phyloP scores from a whole-genome alignment of 352 stramenopile genomes.

The Poterioochromonas sp. region DNA sequence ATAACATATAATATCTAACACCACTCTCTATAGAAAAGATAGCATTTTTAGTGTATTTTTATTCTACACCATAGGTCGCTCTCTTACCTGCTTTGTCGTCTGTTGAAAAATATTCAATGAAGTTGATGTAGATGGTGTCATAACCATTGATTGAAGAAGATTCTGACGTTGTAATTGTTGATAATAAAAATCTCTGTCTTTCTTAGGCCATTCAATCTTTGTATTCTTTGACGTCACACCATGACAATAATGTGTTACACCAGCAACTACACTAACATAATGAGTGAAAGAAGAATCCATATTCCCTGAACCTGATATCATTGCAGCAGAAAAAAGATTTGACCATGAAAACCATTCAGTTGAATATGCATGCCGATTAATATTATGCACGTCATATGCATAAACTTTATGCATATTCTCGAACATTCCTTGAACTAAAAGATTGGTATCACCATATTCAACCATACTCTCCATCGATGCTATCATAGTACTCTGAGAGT shows the following conservation, averaged over 20 bases:
- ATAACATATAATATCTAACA: too few species aligned
- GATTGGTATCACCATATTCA: slow-evolving; percentile 26
- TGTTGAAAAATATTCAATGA: too few species aligned
- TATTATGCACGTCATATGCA: too few species aligned
- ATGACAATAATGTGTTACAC: background rate
- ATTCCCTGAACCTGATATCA: too few species aligned
- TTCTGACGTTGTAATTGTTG: background rate
- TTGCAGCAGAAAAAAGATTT: background rate
- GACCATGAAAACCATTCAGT: background rate
- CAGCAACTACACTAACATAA: background rate
- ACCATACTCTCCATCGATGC: background rate
- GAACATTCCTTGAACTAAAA: slow-evolving; percentile 26
- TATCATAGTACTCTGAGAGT: background rate
- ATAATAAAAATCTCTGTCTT: background rate
- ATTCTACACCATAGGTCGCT: too few species aligned
- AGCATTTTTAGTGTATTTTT: too few species aligned
- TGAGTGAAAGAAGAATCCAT: too few species aligned
- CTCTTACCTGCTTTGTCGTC: too few species aligned
- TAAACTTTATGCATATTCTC: background rate
- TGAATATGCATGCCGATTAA: slow-evolving; percentile 13
- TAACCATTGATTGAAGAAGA: background rate
- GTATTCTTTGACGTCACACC: background rate
- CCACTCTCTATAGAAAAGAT: too few species aligned
- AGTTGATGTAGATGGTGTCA: too few species aligned
- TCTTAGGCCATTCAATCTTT: background rate